Base-by-base conservation (phyloP, 257 asterid genomes). In the Linderniella brevidens region DNA sequence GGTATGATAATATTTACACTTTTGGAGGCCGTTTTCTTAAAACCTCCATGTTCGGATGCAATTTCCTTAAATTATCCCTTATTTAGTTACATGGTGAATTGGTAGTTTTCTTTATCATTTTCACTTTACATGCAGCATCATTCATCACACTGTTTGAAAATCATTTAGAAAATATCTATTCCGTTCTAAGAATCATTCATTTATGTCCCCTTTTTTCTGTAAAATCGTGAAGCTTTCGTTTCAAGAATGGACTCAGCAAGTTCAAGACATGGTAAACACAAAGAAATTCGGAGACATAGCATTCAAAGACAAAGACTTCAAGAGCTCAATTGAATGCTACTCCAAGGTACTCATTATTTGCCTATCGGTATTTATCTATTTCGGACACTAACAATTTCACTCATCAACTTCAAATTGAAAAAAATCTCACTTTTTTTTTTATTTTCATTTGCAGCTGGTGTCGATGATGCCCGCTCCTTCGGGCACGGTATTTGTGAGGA, bases 181-280 rank as follows among this genome's bases (percentile, higher is more conserved):
- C n/a, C n/a, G n/a, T n/a, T n/a, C n/a, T n/a, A n/a, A n/a, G n/a
- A 29, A 53, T 38, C 61, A 48, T 25, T 25, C 6, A 25, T 25
- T 25, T 3, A 25, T 3, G 3, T 3, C 3, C 32, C 32, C 32
- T 2, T 25, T 25, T 25, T 25, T 25, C 32, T 25, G n/a, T n/a
- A n/a, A n/a, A n/a, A n/a, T 25, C 16, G n/a, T 67, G 65, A 64
- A 87, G 97, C 97, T 87, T 42, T 87, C 95, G 17, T 87, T 87
- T 75, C 97, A 87, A 83, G 97, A 87, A 65, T 87, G 97, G 97
- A 87, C 97, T 5, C 97, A 82, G 57, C 94, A 87, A 74, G 97
- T 87, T 73, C 97, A 87, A 67, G 97, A 87, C 64, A 87, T 87
- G 92, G 57, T 83, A 50, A 83, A 83, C 55, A 87, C 93, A 0